Base-by-base conservation (phyloP, 805 yeast species). In the Ogataea salicorniae region DNA sequence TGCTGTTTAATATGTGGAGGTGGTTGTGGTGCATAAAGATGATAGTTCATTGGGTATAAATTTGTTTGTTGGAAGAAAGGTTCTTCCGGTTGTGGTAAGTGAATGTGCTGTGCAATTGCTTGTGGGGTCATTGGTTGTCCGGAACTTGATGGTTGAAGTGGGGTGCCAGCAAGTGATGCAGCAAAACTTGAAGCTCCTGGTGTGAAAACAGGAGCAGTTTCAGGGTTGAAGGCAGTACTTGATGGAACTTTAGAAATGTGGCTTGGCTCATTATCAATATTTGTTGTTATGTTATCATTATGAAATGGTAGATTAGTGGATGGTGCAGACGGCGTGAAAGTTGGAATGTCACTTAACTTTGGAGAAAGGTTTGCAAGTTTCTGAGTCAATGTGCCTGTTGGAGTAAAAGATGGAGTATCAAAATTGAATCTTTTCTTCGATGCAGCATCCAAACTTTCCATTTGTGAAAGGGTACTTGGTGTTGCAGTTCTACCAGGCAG, bases 1-100 rank as follows among this genome's bases (percentile, higher is more conserved):
- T 83, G 81, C 9, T 77, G 65, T 37, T 75, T 73, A 42, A 83
- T 64, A 59, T 84, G 82, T 8, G 90, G 91, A 3, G 91, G 88
- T 9, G 97, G 92, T 31, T 80, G 76, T 2, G 97, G 97, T 0
- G 97, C 94, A 67, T 92, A 91, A 37, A 89, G 68, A 66, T 91
- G 96, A 62, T 87, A 87, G 59, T 89, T 89, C 39, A 87, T 68
- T 0, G 86, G 85, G 53, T 69, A 80, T 36, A 63, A 43, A 34
- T 69, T 54, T 0, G 71, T 62, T 26, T 64, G 67, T 39, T 66
- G 69, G 50, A 58, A 62, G 52, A 60, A 67, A 14, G 59, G 55
- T 9, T 61, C 67, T 16, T 58, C 64, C 9, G 51, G 49, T 29
- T 51, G 46, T 14, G 43, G n/a, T n/a, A 17, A 38, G 33, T 26